These are phyloP conservation scores for Vanderwaltozyma tropicalis DNA, from an alignment of 805 yeast species.

Conservation along the genomic window DNA sequence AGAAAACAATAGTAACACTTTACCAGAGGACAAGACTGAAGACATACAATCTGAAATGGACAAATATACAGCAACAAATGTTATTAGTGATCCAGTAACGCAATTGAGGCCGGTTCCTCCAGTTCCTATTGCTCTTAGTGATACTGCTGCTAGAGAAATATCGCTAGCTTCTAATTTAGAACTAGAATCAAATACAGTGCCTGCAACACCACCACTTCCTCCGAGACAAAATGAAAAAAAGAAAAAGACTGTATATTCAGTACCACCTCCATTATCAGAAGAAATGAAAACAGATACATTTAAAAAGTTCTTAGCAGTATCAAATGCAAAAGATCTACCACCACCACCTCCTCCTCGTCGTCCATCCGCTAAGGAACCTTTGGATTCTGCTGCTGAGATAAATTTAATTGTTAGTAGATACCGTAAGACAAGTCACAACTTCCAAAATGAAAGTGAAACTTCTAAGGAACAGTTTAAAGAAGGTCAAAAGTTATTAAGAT, in stretches of 20 bases:
- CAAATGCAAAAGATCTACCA: constrained; percentile 6
- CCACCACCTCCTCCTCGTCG: constrained; percentile 8
- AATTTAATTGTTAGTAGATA: constrained; percentile 53
- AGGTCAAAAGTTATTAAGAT: constrained; percentile 37
- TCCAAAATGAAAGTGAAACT: constrained; percentile 38
- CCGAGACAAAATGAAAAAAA: background rate
- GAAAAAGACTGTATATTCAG: constrained; percentile 10
- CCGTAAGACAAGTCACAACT: constrained; percentile 43
- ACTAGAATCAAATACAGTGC: constrained; percentile 2
- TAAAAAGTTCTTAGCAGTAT: constrained; percentile 16
- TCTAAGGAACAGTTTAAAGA: constrained; percentile 42
- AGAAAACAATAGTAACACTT: too few species aligned
- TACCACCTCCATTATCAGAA: constrained; percentile 25
- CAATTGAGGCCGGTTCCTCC: background rate
- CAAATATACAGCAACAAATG: too few species aligned
- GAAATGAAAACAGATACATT: constrained; percentile 23
- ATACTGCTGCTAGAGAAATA: background rate
- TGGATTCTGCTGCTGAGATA: constrained; percentile 33
- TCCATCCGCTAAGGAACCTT: constrained; percentile 6
- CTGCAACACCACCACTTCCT: constrained; percentile 2
- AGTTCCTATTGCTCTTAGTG: background rate
- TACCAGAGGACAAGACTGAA: too few species aligned
- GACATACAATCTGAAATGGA: too few species aligned
- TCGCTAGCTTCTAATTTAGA: background rate
- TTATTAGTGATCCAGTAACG: too few species aligned